Evolutionary conservation across 2,329 filamentous ascomycete species (phyloP).

Genomic region (Colletotrichum agaves): DNA sequence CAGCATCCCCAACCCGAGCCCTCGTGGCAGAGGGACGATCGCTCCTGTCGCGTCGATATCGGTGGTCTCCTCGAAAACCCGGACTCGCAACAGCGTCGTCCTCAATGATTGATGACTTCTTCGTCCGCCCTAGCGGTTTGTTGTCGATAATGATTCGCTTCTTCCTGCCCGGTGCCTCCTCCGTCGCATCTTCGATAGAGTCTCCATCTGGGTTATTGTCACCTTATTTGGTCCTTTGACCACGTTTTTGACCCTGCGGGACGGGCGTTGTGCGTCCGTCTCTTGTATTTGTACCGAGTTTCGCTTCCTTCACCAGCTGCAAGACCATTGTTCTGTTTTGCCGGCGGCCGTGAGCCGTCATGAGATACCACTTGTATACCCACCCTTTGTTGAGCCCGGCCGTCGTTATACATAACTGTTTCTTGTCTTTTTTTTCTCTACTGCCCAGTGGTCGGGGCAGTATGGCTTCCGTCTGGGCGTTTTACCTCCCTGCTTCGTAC

Average conservation of each 20-base stretch:
- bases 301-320: constrained; percentile 12
- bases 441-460: constrained; percentile 1
- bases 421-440: constrained; percentile 9
- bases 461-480: constrained; percentile 30
- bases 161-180: constrained; percentile 13
- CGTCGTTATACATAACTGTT: constrained; percentile 26
- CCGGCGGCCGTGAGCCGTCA: constrained; percentile 32
- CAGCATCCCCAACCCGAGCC: constrained; percentile 41
- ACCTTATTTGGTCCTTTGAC: constrained; percentile 9
- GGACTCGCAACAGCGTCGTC: constrained; percentile 48
- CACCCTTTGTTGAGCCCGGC: constrained; percentile 12
- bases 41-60: constrained; percentile 67
- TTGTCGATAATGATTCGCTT: constrained; percentile 35
- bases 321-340: constrained; percentile 21
- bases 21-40: constrained; percentile 58
- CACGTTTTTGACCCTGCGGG: constrained; percentile 15
- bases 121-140: constrained; percentile 22
- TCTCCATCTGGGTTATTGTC: constrained; percentile 1
- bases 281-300: constrained; percentile 24
- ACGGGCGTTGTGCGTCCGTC: constrained; percentile 16
- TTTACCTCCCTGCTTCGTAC: neutral
- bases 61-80: constrained; percentile 70
- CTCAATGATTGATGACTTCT: constrained; percentile 40
- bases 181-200: constrained; percentile 21
- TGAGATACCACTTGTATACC: constrained; percentile 40